A percentile compares a stretch with the other conserved stretches of the same genome.
These are phyloP conservation scores for Meyerozyma elateridarum DNA, from an alignment of 1,139 yeast genomes.

Conservation along the genomic window DNA sequence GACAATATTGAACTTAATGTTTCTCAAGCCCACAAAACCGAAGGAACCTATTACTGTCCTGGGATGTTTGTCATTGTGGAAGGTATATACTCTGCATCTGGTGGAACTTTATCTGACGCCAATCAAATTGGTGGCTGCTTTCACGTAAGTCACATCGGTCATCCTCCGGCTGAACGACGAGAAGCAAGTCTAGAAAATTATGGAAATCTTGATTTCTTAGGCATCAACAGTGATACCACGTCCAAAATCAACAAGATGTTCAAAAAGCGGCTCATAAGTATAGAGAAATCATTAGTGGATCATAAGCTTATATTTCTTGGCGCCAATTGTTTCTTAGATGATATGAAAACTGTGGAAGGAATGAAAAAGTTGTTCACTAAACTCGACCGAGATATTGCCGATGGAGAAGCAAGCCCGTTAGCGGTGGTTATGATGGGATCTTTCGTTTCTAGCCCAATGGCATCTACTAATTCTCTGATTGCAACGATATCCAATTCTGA, in stretches of 20 bases:
- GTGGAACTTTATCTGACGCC: conserved; percentile 31
- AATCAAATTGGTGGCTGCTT: conserved; percentile 48
- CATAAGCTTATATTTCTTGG: conserved; percentile 71
- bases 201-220: conserved; percentile 78
- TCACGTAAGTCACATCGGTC: conserved; percentile 72
- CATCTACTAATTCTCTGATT: conserved; percentile 38
- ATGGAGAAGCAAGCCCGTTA: conserved; percentile 46
- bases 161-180: conserved; percentile 85
- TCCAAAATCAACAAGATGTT: conserved; percentile 55
- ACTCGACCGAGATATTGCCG: conserved; percentile 16
- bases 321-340: conserved; percentile 63
- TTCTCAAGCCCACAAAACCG: conserved; percentile 58
- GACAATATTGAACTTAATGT: conserved; percentile 73
- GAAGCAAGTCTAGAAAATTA: conserved; percentile 60
- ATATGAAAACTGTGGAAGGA: conserved; percentile 13
- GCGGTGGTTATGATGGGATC: conserved; percentile 51
- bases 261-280: conserved; percentile 45
- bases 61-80: conserved; percentile 83
- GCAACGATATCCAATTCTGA: conserved; percentile 41
- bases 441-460: conserved; percentile 62
- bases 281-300: conserved; percentile 52
- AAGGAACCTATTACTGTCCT: conserved; percentile 65
- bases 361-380: conserved; percentile 11
- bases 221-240: conserved; percentile 42
- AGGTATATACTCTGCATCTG: conserved; percentile 74